Conservation (phyloP, 1,284 basidiomycete genomes). For the Thecaphora frezii region DNA sequence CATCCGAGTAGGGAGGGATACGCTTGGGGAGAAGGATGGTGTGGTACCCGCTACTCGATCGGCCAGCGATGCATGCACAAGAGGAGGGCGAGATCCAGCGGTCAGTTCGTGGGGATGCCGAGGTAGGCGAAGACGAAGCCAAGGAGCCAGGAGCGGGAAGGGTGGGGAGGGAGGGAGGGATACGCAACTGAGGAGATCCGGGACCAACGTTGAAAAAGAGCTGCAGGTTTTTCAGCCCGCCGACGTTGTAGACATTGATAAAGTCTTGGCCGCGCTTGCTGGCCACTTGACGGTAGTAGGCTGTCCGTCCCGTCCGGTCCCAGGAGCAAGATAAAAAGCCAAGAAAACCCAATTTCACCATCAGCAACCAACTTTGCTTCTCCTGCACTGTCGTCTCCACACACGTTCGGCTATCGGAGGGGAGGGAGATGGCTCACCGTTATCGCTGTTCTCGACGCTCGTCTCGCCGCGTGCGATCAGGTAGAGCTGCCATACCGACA, state of each 20-base stretch:
- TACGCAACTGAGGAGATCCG: conserved; percentile 38
- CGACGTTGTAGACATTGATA: conserved; percentile 88
- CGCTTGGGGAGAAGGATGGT: conserved; percentile 81
- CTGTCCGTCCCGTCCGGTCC: conserved; percentile 1
- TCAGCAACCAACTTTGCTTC: no score
- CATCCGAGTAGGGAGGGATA: conserved; percentile 80
- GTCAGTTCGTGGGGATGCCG: not conserved
- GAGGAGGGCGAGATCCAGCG: no score
- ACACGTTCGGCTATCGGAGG: no score
- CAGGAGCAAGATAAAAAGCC: no score
- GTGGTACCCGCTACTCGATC: conserved; percentile 70
- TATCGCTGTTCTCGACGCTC: conserved; percentile 85
- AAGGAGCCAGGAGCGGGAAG: no score
- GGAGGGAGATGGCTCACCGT: no score
- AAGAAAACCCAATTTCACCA: no score
- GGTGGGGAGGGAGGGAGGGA: no score
- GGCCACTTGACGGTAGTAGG: conserved; percentile 73
- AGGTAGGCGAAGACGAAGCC: no score
- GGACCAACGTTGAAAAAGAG: conserved; percentile 86
- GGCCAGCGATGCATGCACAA: no score
- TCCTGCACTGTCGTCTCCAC: no score
- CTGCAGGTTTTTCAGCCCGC: conserved; percentile 71
- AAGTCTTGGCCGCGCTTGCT: conserved; percentile 69
- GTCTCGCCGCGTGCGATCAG: conserved; percentile 79
- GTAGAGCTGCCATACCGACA: conserved; percentile 79